A percentile compares a stretch with the other conserved stretches of the same genome.
These are phyloP conservation scores for Magnusiomyces paraingens DNA, from an alignment of 1,139 yeast genomes.

Conservation along the genomic window DNA sequence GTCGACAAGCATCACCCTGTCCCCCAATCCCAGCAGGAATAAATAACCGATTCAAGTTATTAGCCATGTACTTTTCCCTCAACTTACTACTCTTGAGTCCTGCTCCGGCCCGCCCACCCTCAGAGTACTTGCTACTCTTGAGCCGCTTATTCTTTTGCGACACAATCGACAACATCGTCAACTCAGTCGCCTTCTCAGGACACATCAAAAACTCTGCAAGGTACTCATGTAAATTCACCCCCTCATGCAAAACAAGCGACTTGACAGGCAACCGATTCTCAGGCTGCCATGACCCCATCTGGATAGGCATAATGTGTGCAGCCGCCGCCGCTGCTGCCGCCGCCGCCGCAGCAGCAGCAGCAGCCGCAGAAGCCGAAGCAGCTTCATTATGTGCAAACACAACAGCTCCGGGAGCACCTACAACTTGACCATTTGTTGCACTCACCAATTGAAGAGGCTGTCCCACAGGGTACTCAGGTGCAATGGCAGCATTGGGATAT, in stretches of 20 bases:
- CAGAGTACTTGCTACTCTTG: background rate
- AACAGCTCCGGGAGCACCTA: background rate
- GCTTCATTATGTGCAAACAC: background rate
- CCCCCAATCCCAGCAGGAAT: background rate
- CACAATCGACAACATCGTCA: background rate
- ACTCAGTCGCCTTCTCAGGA: background rate
- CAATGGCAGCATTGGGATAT: background rate
- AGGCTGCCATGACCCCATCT: background rate
- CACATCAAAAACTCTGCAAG: background rate
- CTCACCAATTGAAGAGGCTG: background rate
- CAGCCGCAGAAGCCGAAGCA: background rate
- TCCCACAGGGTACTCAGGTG: background rate
- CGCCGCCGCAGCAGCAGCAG: background rate
- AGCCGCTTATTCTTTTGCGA: background rate
- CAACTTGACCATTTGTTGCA: background rate
- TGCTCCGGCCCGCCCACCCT: background rate
- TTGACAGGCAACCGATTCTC: conserved; percentile 1
- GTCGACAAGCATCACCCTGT: background rate
- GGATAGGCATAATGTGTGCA: background rate
- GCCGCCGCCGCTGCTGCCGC: background rate
- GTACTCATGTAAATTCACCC: background rate
- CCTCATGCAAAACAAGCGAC: background rate
- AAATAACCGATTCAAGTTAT: conserved; percentile 1
- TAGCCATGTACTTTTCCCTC: conserved; percentile 3
- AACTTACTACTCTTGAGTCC: background rate